Percentiles rank a stretch among this genome's conserved stretches.
Conservation (phyloP, 2,329 filamentous ascomycete species). For the Claviceps capensis region DNA sequence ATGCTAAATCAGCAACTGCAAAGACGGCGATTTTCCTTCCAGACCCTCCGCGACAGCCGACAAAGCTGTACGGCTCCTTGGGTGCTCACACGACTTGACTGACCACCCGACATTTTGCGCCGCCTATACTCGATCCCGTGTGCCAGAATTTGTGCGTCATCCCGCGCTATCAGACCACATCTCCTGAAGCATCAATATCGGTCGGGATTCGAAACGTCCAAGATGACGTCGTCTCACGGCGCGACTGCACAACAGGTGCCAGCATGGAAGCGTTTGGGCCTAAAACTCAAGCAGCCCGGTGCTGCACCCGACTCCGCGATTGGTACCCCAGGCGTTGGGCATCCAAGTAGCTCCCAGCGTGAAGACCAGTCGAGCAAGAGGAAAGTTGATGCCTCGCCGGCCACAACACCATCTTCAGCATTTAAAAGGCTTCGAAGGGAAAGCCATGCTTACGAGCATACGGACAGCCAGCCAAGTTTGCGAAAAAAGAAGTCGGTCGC, state of each 20-base stretch:
- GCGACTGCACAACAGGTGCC: conserved; percentile 35
- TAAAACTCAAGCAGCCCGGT: conserved; percentile 40
- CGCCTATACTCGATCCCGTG: not conserved
- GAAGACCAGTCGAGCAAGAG: conserved; percentile 23
- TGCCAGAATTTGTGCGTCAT: not conserved
- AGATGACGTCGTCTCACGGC: conserved; percentile 30
- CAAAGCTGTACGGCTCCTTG: not conserved
- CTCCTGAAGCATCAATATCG: conserved; percentile 5
- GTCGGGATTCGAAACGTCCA: conserved; percentile 5
- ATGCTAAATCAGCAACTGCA: not conserved
- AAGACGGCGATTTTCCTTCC: not conserved
- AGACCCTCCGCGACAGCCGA: not conserved
- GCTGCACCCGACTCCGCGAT: conserved; percentile 18
- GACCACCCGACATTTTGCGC: not conserved
- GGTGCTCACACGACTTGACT: not conserved
- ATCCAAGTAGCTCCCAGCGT: conserved; percentile 21
- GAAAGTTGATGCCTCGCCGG: conserved; percentile 23
- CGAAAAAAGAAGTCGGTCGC: conserved; percentile 35
- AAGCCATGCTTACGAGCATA: conserved; percentile 8
- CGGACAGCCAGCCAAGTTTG: conserved; percentile 15
- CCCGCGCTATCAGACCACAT: not conserved
- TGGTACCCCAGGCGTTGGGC: conserved; percentile 22
- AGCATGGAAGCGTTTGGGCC: conserved; percentile 49
- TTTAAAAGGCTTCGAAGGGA: conserved; percentile 23
- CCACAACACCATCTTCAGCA: conserved; percentile 15